Conservation (phyloP, 2,329 filamentous ascomycete genomes). For the Diaporthe aspalathi region DNA sequence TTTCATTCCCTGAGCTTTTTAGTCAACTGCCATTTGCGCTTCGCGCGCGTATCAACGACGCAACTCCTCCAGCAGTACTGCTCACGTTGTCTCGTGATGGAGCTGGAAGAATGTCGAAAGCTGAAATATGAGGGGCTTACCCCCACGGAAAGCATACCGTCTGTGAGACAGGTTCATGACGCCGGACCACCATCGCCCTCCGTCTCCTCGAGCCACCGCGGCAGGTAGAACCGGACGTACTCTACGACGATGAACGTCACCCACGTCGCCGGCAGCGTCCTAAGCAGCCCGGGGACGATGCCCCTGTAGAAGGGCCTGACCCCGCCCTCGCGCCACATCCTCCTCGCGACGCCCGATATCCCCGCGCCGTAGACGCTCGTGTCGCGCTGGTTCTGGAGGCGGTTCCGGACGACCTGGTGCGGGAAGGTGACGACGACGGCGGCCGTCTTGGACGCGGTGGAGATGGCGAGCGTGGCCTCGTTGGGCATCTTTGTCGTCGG, state of each 20-base stretch:
- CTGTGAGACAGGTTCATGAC: not conserved
- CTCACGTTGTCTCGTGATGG: not conserved
- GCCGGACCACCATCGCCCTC: not conserved
- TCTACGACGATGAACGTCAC: constrained; percentile 98
- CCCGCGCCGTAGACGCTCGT: constrained; percentile 78
- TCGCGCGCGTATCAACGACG: not conserved
- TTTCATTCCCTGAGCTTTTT: not conserved
- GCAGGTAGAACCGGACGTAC: constrained; percentile 82
- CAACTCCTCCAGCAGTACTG: not conserved
- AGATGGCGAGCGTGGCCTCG: constrained; percentile 83
- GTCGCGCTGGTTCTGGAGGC: constrained; percentile 90
- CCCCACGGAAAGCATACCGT: too few species aligned
- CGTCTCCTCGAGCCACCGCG: constrained; percentile 50
- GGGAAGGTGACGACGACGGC: constrained; percentile 94
- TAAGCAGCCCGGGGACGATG: constrained; percentile 85
- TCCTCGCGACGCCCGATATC: constrained; percentile 74
- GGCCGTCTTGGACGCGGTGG: constrained; percentile 84
- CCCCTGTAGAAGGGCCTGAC: constrained; percentile 90
- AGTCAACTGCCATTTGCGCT: not conserved
- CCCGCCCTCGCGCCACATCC: constrained; percentile 85
- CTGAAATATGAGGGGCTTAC: not conserved
- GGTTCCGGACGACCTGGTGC: constrained; percentile 89
- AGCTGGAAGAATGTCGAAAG: not conserved
- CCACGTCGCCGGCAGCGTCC: constrained; percentile 94
- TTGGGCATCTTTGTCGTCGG: constrained; percentile 66